These are phyloP conservation scores for Bauhinia variegata DNA, from an alignment of 306 rosid genomes.

Conservation along the genomic window DNA sequence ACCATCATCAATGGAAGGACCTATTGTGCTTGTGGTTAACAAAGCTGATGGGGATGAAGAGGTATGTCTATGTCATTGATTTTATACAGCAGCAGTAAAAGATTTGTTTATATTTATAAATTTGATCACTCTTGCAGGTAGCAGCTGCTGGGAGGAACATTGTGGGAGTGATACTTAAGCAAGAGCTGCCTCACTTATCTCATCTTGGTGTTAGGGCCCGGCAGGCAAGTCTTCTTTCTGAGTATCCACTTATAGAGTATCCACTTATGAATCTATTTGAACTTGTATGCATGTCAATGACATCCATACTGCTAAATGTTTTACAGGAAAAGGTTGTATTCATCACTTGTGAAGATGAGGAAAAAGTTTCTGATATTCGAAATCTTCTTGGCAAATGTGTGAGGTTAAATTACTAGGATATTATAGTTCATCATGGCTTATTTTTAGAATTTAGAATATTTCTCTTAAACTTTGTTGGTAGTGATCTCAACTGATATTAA, in stretches of 20 bases:
- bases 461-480: slow-evolving; percentile 34
- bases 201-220: slow-evolving; percentile 99
- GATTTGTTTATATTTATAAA: slow-evolving; percentile 30
- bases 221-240: slow-evolving; percentile 65
- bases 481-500: slow-evolving; percentile 20
- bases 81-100: background rate
- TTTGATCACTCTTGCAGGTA: slow-evolving; percentile 60
- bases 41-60: slow-evolving; percentile 98
- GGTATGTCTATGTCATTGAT: slow-evolving; percentile 49
- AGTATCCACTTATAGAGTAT: slow-evolving; percentile 31
- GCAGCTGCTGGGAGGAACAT: slow-evolving; percentile 90
- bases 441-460: slow-evolving; percentile 19
- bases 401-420: slow-evolving; percentile 57
- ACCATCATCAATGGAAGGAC: slow-evolving; percentile 71
- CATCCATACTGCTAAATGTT: slow-evolving; percentile 22
- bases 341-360: slow-evolving; percentile 93
- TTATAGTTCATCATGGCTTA: slow-evolving; percentile 20
- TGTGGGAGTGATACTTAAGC: slow-evolving; percentile 83
- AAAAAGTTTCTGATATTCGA: slow-evolving; percentile 57
- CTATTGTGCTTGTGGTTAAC: slow-evolving; percentile 75
- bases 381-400: slow-evolving; percentile 59
- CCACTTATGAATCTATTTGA: background rate
- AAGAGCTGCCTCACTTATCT: slow-evolving; percentile 98
- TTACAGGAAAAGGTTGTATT: slow-evolving; percentile 92
- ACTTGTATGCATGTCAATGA: slow-evolving; percentile 21